phyloP scores from a whole-genome alignment of 2,329 filamentous ascomycete species.

The Trichothecium roseum region DNA sequence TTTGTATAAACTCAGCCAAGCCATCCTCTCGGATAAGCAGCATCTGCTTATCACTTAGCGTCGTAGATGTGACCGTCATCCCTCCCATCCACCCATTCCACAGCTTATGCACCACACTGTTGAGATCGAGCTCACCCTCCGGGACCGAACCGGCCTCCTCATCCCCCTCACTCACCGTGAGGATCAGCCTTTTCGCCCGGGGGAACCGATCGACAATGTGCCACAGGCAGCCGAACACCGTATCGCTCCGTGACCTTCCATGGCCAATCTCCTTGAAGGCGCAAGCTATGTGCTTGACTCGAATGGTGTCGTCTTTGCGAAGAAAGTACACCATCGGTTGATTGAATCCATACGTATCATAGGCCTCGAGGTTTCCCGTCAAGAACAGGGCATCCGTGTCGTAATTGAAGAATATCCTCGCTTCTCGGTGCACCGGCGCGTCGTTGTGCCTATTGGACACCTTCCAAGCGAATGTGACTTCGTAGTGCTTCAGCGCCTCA shows the following conservation, averaged over 20 bases:
- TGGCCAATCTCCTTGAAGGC: slow-evolving; percentile 33
- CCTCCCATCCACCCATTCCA: slow-evolving; percentile 36
- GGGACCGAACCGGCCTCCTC: slow-evolving; percentile 16
- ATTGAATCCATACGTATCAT: slow-evolving; percentile 34
- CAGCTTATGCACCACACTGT: slow-evolving; percentile 34
- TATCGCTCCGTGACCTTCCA: slow-evolving; percentile 28
- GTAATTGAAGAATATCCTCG: slow-evolving; percentile 38
- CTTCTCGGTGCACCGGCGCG: slow-evolving; percentile 21
- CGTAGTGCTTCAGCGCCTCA: slow-evolving; percentile 32
- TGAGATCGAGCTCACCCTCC: slow-evolving; percentile 15
- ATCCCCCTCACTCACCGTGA: slow-evolving; percentile 30
- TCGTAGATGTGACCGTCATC: slow-evolving; percentile 25
- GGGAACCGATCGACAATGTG: slow-evolving; percentile 36
- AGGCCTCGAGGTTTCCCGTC: slow-evolving; percentile 36
- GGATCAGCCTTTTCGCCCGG: slow-evolving; percentile 21
- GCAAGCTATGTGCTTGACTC: slow-evolving; percentile 32
- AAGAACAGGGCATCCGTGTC: slow-evolving; percentile 34
- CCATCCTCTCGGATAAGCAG: slow-evolving; percentile 31
- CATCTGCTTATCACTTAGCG: slow-evolving; percentile 31
- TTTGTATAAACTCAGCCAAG: slow-evolving; percentile 21
- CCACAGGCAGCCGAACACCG: slow-evolving; percentile 36
- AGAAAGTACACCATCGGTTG: slow-evolving; percentile 39
- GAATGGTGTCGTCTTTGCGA: slow-evolving; percentile 26
- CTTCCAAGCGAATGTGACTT: slow-evolving; percentile 35
- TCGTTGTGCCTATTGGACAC: slow-evolving; percentile 28